These are phyloP conservation scores for Flaveria ramosissima DNA, from an alignment of 129 eudicot species.

Conservation along the genomic window DNA sequence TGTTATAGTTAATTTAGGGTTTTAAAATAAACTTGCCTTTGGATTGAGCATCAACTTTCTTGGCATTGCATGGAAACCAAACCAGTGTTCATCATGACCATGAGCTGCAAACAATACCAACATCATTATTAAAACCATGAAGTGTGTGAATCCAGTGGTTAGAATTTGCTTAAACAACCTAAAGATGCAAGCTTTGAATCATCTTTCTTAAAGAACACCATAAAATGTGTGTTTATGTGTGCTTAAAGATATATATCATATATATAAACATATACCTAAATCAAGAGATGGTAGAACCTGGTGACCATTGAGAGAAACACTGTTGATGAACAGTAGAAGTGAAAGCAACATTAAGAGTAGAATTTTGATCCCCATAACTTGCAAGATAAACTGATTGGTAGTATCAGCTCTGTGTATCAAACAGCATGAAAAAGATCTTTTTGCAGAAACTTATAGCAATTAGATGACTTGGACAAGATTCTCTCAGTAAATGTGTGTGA, in stretches of 20 bases:
- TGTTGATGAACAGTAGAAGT: slow-evolving; percentile 22
- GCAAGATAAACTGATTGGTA: slow-evolving; percentile 11
- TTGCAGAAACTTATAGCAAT: slow-evolving; percentile 27
- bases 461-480: slow-evolving; percentile 33
- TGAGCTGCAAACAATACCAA: slow-evolving; percentile 31
- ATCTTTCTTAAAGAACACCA: slow-evolving; percentile 4
- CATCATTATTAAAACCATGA: background rate
- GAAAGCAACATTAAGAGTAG: slow-evolving; percentile 28
- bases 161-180: no score
- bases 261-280: slow-evolving; percentile 32
- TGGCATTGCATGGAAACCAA: slow-evolving; percentile 5
- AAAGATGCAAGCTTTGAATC: background rate
- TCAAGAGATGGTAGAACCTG: slow-evolving; percentile 28
- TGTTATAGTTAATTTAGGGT: background rate
- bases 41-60: slow-evolving; percentile 18
- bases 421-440: slow-evolving; percentile 3
- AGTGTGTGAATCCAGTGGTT: background rate
- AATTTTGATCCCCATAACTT: slow-evolving; percentile 27
- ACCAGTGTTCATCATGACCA: slow-evolving; percentile 13
- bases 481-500: slow-evolving; percentile 10
- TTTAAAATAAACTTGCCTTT: slow-evolving; percentile 21
- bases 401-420: background rate
- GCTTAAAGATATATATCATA: background rate
- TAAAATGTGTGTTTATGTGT: slow-evolving; percentile 18
- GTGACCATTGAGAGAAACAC: slow-evolving; percentile 23